Base-by-base conservation (phyloP, 257 asterid genomes). In the Nyctanthes arbortristis region DNA sequence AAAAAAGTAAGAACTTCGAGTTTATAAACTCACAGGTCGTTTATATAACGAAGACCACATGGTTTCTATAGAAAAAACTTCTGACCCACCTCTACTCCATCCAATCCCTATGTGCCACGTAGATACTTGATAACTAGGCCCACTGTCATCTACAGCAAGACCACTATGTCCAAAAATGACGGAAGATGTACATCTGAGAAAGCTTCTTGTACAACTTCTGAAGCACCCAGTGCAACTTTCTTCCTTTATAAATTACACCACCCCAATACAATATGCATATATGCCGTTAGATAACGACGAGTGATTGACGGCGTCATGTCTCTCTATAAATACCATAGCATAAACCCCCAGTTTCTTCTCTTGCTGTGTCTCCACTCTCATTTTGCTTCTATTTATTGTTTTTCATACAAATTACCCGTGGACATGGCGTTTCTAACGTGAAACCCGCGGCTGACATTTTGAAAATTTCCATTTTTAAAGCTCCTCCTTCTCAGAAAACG, bases 271-370 rank as follows among this genome's bases (percentile, higher is more conserved):
- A 45, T 5, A 12, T 35, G 22, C 58, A 35, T 61, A 64, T 40
- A 61, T 61, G 67, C 96, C 96, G 96, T 89, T 81, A 87, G 61
- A 20, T 81, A 82, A 84, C 89, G 84, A 77, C 74, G 82, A 61
- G 40, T 70, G 34, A 56, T 52, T 77, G 78, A 90, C 86, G 86
- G 81, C 92, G 85, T 88, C 81, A 77, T 59, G 35, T 63, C 81
- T 68, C 54, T 66, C 82, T 87, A 89, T 88, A 89, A 72, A 87
- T 84, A 75, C 77, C 80, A 20, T 78, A 7, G 13, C 71, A 54
- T 20, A 69, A 78, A 49, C 75, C 70, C 69, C 77, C 4, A 63
- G 22, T 28, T n/a, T 74, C 58, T 74, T 77, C 83, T 79, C 84
- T 79, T 70, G 58, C 82, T 73, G 79, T 74, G 88, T 86, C 84